Conservation (phyloP, 441 rosid genomes). For the Syzygium malaccense region DNA sequence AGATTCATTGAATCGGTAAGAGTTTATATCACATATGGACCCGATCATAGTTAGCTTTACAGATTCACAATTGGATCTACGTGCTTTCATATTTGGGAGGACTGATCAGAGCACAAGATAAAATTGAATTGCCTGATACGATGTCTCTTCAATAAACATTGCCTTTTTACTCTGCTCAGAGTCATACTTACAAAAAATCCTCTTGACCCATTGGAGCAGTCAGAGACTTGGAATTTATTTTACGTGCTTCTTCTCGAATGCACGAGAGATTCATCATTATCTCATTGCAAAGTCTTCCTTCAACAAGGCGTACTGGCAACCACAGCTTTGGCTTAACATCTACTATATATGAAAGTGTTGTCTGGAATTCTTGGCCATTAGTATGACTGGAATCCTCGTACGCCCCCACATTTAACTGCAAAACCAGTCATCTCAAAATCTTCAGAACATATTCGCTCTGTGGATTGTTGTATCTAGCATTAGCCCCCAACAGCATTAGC, state of each 20-base stretch:
- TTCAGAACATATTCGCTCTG: background rate
- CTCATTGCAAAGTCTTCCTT: slow-evolving; percentile 72
- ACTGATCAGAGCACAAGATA: background rate
- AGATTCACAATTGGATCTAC: background rate
- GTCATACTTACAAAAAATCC: background rate
- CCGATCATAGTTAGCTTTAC: background rate
- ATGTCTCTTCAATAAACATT: background rate
- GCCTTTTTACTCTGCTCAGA: background rate
- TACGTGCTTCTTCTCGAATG: slow-evolving; percentile 57
- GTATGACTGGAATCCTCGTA: slow-evolving; percentile 16
- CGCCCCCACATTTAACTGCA: slow-evolving; percentile 40
- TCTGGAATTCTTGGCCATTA: slow-evolving; percentile 28
- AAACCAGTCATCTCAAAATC: background rate
- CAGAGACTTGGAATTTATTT: slow-evolving; percentile 18
- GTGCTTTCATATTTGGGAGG: background rate
- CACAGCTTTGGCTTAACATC: slow-evolving; percentile 73
- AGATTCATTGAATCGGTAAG: background rate
- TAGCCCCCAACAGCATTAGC: background rate
- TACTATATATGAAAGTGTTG: slow-evolving; percentile 51
- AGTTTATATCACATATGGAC: background rate
- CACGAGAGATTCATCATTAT: slow-evolving; percentile 62
- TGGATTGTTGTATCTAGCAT: background rate
- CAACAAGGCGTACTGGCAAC: slow-evolving; percentile 67
- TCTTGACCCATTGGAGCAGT: background rate
- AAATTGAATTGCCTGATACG: background rate